phyloP scores from a whole-genome alignment of 495 filamentous ascomycete genomes.

The Apiosordaria backusii region DNA sequence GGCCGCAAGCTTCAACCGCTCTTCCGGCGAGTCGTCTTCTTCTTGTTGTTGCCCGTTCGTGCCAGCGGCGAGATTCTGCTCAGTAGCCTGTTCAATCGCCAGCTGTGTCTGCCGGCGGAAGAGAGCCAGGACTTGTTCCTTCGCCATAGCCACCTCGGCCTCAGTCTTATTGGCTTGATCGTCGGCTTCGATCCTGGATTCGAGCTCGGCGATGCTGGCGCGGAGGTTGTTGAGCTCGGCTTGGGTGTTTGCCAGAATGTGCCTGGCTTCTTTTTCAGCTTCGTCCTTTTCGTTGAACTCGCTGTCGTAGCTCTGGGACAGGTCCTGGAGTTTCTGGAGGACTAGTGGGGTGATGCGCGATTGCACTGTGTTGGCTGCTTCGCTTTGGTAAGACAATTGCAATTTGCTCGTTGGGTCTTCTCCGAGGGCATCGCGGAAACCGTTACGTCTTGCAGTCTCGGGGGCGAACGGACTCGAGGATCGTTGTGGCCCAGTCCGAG shows the following conservation, averaged over 20 bases:
- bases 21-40: conserved; percentile 32
- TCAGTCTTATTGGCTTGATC: conserved; percentile 41
- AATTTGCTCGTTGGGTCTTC: conserved; percentile 32
- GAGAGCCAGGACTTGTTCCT: conserved; percentile 38
- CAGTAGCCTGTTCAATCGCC: conserved; percentile 35
- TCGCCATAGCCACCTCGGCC: conserved; percentile 32
- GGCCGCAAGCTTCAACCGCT: conserved; percentile 37
- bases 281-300: conserved; percentile 58
- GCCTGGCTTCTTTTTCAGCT: conserved; percentile 54
- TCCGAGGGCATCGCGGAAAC: conserved; percentile 40
- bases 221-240: conserved; percentile 51
- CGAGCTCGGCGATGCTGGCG: conserved; percentile 47
- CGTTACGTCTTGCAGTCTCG: conserved; percentile 42
- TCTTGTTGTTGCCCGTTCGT: conserved; percentile 19
- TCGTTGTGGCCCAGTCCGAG: conserved; percentile 44
- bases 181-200: conserved; percentile 41
- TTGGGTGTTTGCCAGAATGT: conserved; percentile 51
- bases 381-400: conserved; percentile 44
- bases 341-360: conserved; percentile 54
- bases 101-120: conserved; percentile 43
- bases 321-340: conserved; percentile 53
- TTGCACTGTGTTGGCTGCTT: conserved; percentile 58
- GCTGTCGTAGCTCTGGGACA: conserved; percentile 56
- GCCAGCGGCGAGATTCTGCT: conserved; percentile 32
- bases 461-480: conserved; percentile 63